A percentile compares a stretch with the other conserved stretches of the same genome.
Conservation (phyloP, 331 rosid species). For the Quercus lobata region DNA sequence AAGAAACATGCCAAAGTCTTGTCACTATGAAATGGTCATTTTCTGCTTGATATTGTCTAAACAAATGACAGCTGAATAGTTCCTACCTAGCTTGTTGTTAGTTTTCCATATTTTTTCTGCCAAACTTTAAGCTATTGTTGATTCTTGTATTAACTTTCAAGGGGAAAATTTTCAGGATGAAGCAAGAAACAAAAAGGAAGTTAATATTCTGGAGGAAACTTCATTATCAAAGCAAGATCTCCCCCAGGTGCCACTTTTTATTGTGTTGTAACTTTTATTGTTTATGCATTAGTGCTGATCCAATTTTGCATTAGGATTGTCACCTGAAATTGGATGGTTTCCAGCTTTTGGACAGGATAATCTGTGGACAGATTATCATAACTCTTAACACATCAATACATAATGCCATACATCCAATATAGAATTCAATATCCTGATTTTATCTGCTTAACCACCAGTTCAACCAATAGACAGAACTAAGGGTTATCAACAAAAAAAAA, state of each 20-base stretch:
- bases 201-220: conserved; percentile 31
- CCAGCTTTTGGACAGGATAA: background rate
- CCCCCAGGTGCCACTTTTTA: conserved; percentile 58
- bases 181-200: conserved; percentile 30
- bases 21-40: background rate
- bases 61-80: background rate
- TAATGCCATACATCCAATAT: background rate
- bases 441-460: background rate
- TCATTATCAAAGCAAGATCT: conserved; percentile 40
- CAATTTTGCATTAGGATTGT: background rate
- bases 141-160: conserved; percentile 19
- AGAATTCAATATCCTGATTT: background rate
- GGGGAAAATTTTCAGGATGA: conserved; percentile 48
- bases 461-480: background rate
- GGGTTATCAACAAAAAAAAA: background rate
- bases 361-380: background rate
- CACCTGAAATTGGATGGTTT: background rate
- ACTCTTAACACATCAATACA: background rate
- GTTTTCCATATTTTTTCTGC: background rate
- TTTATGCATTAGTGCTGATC: conserved; percentile 3
- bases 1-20: background rate
- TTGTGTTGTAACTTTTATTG: background rate
- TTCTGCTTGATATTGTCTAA: conserved; percentile 3
- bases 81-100: background rate
- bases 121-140: background rate